A percentile compares a stretch with the other conserved stretches of the same genome.
Evolutionary conservation across 2,329 filamentous ascomycete genomes (phyloP).

Genomic region (Beauveria asiatica): DNA sequence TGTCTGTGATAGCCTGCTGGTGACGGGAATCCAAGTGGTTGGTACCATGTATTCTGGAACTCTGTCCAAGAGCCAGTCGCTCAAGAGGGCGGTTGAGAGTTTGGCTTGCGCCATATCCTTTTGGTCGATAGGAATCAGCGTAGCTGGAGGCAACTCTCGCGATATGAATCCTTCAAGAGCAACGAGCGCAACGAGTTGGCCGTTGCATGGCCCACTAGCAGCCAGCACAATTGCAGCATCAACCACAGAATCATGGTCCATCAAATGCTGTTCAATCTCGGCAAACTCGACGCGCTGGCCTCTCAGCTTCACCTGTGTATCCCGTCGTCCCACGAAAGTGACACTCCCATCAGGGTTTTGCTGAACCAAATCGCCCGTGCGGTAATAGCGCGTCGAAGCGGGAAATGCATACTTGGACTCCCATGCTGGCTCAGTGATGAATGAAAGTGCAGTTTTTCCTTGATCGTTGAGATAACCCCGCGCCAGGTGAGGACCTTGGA

Average conservation of each 20-base stretch:
- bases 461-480: constrained; percentile 36
- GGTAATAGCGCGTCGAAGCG: constrained; percentile 10
- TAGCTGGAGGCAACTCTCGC: not conserved
- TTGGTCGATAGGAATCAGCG: not conserved
- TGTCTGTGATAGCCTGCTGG: constrained; percentile 9
- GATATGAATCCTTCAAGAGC: constrained; percentile 4
- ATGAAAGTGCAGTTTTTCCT: constrained; percentile 19
- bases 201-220: not conserved
- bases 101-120: not conserved
- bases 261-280: constrained; percentile 15
- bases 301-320: constrained; percentile 18
- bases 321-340: constrained; percentile 15
- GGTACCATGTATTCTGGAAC: constrained; percentile 35
- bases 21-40: constrained; percentile 34
- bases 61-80: constrained; percentile 8
- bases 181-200: not conserved
- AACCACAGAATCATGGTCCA: not conserved
- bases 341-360: constrained; percentile 13
- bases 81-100: not conserved
- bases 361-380: constrained; percentile 14
- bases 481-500: constrained; percentile 36
- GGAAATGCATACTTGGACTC: not conserved
- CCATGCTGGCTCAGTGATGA: constrained; percentile 12
- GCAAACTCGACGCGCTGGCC: constrained; percentile 18
- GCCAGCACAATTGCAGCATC: constrained; percentile 3